These are phyloP conservation scores for Kwoniella shivajii DNA, from an alignment of 1,284 basidiomycete species.

Conservation along the genomic window DNA sequence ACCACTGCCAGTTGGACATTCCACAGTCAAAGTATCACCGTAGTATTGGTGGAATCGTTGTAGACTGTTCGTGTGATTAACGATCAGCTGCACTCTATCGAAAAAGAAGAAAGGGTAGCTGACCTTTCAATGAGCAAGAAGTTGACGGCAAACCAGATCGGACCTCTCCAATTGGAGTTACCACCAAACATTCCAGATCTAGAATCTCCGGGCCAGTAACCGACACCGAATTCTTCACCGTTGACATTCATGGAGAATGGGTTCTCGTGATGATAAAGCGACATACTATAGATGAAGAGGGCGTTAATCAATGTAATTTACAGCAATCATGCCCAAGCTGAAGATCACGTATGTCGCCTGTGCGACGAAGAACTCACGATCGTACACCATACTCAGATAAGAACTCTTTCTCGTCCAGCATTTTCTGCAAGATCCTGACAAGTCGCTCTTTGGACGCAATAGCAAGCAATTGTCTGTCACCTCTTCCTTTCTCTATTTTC, in stretches of 20 bases:
- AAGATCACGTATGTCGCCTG: too few relatives aligned
- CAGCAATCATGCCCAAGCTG: too few relatives aligned
- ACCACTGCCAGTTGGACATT: constrained; percentile 93
- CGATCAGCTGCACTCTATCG: neutral
- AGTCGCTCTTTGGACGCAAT: constrained; percentile 89
- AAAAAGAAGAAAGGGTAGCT: constrained; percentile 8
- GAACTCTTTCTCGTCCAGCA: constrained; percentile 96
- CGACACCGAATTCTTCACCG: constrained; percentile 86
- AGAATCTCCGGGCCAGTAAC: constrained; percentile 98
- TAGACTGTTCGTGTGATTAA: constrained; percentile 61
- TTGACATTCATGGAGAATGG: constrained; percentile 95
- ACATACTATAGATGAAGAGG: constrained; percentile 62
- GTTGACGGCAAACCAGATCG: constrained; percentile 88
- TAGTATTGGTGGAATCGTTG: constrained; percentile 98
- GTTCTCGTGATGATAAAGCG: constrained; percentile 83
- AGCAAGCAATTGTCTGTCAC: constrained; percentile 83
- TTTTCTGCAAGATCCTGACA: constrained; percentile 85
- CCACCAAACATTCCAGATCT: constrained; percentile 98
- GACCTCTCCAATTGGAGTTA: constrained; percentile 93
- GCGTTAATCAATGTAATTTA: too few relatives aligned
- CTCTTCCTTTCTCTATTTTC: constrained; percentile 63
- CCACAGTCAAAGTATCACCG: constrained; percentile 81
- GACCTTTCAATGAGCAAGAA: constrained; percentile 72
- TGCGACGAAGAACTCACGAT: constrained; percentile 70
- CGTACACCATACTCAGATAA: constrained; percentile 91